These are phyloP conservation scores for Puccinia coronata DNA, from an alignment of 1,284 basidiomycete genomes.

Conservation along the genomic window DNA sequence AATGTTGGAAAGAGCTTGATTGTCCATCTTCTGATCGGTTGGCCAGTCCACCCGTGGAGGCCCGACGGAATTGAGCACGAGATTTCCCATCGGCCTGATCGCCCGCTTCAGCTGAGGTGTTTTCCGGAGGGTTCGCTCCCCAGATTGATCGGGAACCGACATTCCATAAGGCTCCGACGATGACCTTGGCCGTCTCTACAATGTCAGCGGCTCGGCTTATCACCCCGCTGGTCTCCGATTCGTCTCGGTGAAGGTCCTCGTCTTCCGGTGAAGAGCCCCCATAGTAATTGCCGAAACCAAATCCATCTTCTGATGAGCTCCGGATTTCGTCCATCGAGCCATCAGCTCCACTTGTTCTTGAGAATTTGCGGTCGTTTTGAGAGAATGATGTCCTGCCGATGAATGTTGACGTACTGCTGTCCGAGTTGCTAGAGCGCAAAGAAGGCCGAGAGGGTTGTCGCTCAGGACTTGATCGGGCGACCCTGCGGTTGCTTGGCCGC, in stretches of 20 bases:
- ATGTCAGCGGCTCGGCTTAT: constrained; percentile 53
- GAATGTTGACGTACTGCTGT: constrained; percentile 21
- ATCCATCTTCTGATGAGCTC: constrained; percentile 50
- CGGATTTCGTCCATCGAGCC: constrained; percentile 30
- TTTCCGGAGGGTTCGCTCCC: background rate
- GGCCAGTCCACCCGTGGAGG: constrained; percentile 20
- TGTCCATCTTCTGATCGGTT: constrained; percentile 16
- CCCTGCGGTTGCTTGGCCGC: background rate
- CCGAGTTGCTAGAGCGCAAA: constrained; percentile 36
- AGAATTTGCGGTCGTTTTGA: constrained; percentile 12
- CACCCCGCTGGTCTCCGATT: constrained; percentile 37
- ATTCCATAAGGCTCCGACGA: constrained; percentile 53
- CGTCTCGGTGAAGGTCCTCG: constrained; percentile 34
- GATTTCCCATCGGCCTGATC: background rate
- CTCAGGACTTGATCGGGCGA: constrained; percentile 50
- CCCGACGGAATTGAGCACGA: background rate
- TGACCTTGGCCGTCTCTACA: constrained; percentile 53
- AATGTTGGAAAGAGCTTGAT: background rate
- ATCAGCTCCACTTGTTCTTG: constrained; percentile 12
- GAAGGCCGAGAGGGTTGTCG: constrained; percentile 52
- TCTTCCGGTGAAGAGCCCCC: constrained; percentile 43
- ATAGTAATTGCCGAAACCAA: constrained; percentile 52
- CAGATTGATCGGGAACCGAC: constrained; percentile 41
- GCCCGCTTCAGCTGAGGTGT: background rate
- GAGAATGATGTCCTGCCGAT: constrained; percentile 30